Evolutionary conservation across 257 asterid species (phyloP).

Genomic region (Solanum chilense): DNA sequence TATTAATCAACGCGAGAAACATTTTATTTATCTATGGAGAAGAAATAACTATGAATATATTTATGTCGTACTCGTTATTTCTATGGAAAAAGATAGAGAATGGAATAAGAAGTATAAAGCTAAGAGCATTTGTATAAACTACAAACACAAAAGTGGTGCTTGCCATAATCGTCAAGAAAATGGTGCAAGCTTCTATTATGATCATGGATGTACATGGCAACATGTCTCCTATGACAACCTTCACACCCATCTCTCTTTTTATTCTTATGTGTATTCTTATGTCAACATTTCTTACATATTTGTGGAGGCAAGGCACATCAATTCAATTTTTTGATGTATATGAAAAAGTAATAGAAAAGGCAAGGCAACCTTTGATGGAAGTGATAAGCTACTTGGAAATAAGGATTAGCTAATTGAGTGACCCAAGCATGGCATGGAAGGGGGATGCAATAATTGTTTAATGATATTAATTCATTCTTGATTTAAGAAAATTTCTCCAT

Average conservation of each 20-base stretch:
- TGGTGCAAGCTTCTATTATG: constrained; percentile 47
- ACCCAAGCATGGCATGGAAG: constrained; percentile 23
- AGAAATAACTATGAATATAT: neutral
- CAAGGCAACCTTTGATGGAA: constrained; percentile 43
- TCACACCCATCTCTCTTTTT: constrained; percentile 5
- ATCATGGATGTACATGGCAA: constrained; percentile 50
- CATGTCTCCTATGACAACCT: constrained; percentile 22
- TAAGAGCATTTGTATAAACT: constrained; percentile 63
- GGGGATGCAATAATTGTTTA: neutral
- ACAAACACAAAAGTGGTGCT: constrained; percentile 62
- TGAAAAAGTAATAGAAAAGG: neutral
- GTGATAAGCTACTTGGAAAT: constrained; percentile 42
- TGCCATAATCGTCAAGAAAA: constrained; percentile 50
- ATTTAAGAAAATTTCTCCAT: neutral
- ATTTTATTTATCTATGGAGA: neutral
- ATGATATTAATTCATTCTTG: neutral
- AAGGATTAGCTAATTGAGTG: constrained; percentile 63
- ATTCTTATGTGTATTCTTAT: neutral
- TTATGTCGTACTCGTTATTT: constrained; percentile 16
- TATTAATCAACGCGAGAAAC: neutral
- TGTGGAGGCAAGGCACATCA: constrained; percentile 7
- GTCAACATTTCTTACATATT: neutral
- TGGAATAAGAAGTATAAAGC: constrained; percentile 40
- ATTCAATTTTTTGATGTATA: neutral
- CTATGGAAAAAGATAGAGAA: constrained; percentile 18